Percentiles rank a stretch among this genome's conserved stretches.
These are phyloP conservation scores for Debaryomyces castellii DNA, from an alignment of 805 yeast species.

Conservation along the genomic window DNA sequence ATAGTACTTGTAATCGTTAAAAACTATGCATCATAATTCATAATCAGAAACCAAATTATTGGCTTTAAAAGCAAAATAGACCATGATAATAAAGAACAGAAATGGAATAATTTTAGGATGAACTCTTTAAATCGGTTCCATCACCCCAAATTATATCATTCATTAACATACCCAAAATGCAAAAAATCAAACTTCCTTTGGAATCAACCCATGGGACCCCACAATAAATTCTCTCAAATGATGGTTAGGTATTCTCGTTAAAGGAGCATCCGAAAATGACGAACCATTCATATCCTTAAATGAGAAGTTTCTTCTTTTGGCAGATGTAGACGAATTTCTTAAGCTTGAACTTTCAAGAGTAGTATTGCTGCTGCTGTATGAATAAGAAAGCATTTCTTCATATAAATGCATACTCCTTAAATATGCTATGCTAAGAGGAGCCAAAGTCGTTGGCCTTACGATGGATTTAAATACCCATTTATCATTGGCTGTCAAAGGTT, in stretches of 20 bases:
- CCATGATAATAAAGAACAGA: neutral
- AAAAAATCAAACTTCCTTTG: conserved; percentile 14
- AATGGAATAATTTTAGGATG: too few relatives aligned
- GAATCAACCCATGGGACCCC: conserved; percentile 38
- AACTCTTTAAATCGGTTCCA: too few relatives aligned
- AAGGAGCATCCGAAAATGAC: conserved; percentile 22
- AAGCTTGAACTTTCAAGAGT: conserved; percentile 17
- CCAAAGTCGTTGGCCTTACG: conserved; percentile 36
- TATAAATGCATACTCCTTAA: conserved; percentile 17
- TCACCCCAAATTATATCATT: too few relatives aligned
- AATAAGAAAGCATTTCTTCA: conserved; percentile 4
- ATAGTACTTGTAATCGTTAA: neutral
- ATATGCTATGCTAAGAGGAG: conserved; percentile 25
- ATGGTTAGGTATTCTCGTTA: conserved; percentile 29
- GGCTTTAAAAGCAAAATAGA: too few relatives aligned
- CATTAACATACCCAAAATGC: neutral
- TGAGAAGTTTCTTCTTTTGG: conserved; percentile 13
- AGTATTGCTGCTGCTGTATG: conserved; percentile 11
- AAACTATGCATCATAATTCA: neutral
- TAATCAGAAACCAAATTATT: neutral
- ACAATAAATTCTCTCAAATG: conserved; percentile 34
- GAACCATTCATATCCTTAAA: conserved; percentile 17
- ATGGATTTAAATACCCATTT: conserved; percentile 52
- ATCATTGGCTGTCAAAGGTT: conserved; percentile 51
- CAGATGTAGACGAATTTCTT: neutral